A percentile compares a stretch with the other conserved stretches of the same genome.
phyloP scores from a whole-genome alignment of 2,329 filamentous ascomycete species.

The Claviceps paspali region DNA sequence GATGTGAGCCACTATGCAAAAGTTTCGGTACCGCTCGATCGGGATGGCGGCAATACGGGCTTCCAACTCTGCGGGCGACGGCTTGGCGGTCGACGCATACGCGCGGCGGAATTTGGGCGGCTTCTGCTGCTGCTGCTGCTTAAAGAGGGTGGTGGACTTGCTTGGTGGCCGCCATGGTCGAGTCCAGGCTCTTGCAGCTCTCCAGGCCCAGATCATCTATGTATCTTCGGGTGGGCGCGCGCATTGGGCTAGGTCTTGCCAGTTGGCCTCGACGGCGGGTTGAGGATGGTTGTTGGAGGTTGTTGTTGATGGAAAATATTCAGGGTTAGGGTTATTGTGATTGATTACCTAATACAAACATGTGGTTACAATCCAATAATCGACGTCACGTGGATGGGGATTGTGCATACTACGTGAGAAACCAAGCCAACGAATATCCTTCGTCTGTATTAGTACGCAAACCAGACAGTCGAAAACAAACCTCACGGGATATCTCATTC shows the following conservation, averaged over 20 bases:
- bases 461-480: too few species aligned
- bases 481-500: neutral
- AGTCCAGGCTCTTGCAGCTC: constrained; percentile 22
- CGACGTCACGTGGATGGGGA: too few species aligned
- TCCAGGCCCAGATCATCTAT: constrained; percentile 24
- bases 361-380: too few species aligned
- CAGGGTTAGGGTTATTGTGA: neutral
- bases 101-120: constrained; percentile 4
- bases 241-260: constrained; percentile 5
- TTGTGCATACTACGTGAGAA: too few species aligned
- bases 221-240: constrained; percentile 5
- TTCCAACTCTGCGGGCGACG: constrained; percentile 20
- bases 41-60: constrained; percentile 56
- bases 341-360: neutral
- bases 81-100: constrained; percentile 12
- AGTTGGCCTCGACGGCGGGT: neutral
- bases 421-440: too few species aligned
- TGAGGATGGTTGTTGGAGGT: neutral
- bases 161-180: constrained; percentile 16
- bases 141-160: constrained; percentile 1
- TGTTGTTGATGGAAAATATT: neutral
- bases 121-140: constrained; percentile 3
- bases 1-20: constrained; percentile 97
- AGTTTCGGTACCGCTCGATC: constrained; percentile 74
- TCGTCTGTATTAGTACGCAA: too few species aligned